Base-by-base conservation (phyloP, 2,329 filamentous ascomycete genomes). In the Hymenoscyphus repandus region DNA sequence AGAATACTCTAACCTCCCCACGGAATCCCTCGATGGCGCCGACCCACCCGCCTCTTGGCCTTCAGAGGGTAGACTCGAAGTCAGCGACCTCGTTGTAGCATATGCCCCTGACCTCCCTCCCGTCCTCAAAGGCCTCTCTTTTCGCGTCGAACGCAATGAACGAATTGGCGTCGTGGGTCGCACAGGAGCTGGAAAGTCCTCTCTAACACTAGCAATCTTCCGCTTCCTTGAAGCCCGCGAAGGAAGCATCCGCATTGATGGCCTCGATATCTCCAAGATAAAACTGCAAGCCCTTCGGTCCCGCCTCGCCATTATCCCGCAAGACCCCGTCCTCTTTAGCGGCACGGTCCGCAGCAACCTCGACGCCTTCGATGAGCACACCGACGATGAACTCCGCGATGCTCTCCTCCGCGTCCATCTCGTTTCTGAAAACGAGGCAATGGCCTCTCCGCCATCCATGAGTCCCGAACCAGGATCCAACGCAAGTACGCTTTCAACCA, bases 161-260 rank as follows among this genome's bases (percentile, higher is more conserved):
- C 74, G 87, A 12, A 71, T 91, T 13, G 86, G 86, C n/a, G 82
- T 90, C 3, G 82, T 91, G 4, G 88, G 88, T 10, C 80, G 88
- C 44, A 99, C 93, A 0, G 93, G 93, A 48, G 93, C 93, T 31
- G 93, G 93, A 65, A 99, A 99, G 74, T 95, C 89, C 54, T 96
- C 90, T 9, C 74, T 99, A 55, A 89, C 87, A 0, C 72, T 90
- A 1, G 86, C 87, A 0, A 71, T 91, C 0, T 90, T 91, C 75
- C 83, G 87, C 17, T 90, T 91, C 71, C 70, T 91, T 11, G 85
- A 90, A 64, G 79, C 84, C 0, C 70, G 75, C 5, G 76, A 80
- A 11, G 87, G 87, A 7, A 78, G 69, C 12, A 83, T 91, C 54
- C 65, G 74, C 51, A 86, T 92, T 54, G 88, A 91, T 60, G 86